Evolutionary conservation across 805 yeast genomes (phyloP), one percentile per base, ranked within the genome.

Genomic region (Kuraishia piskuri): DNA sequence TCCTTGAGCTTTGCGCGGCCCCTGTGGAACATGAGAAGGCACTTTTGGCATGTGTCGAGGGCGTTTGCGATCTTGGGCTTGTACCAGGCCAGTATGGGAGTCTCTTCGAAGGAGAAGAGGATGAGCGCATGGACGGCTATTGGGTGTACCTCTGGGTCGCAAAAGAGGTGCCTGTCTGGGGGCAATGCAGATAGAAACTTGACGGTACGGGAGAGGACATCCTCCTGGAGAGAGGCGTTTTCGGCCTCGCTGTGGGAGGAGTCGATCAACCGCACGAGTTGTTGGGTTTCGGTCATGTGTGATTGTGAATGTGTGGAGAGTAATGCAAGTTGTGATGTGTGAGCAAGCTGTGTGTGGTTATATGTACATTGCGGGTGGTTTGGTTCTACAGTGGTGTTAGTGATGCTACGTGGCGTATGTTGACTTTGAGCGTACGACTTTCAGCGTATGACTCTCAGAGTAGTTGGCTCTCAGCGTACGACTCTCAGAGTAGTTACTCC

Each of bases 21-120:
- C 46, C 70, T 63, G 55, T 82, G 80, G 59, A 83, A 86, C 26
- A 72, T 65, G 22, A 69, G 56, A 5, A 82, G 68, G 66, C 94
- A 87, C 4, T 73, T 67, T 2, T 73, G 68, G 65, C 94, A 87
- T 2, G 62, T 55, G 40, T 69, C 65, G 14, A 86, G 65, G 22
- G 75, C 68, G 0, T 66, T 63, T 3, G 66, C 63, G 50, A 79
- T 68, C 14, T 60, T 58, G 9, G 70, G 69, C 50, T 74, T 72
- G 52, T 76, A 65, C 74, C 80, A 75, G 4, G 60, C 60, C 19
- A 77, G 69, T 1, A 77, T n/a, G 70, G 74, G 44, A 70, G 51
- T 70, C 23, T 73, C 78, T 2, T 75, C 74, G 59, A 84, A 83
- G 2, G 90, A 83, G 62, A 84, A 83, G 55, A 83, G 68, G 17